Evolutionary conservation across 73 alveolate genomes (phyloP), one percentile per base, ranked within the genome.

Genomic region (Paramecium bursaria): DNA sequence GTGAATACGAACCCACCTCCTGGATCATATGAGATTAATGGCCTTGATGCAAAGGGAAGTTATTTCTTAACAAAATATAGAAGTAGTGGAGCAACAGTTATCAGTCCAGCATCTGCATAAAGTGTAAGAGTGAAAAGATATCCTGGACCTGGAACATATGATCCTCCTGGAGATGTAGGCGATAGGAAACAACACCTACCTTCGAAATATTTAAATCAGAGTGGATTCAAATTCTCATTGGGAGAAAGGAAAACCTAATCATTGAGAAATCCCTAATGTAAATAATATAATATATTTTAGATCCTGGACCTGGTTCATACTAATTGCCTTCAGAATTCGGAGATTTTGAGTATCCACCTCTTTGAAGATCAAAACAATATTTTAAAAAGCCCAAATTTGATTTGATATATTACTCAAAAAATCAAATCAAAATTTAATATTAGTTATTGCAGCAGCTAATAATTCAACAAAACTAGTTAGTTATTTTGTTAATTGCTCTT

Each of bases 401-500:
- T n/a, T n/a, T n/a, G n/a, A n/a, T n/a, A n/a, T n/a, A n/a, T n/a
- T n/a, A n/a, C n/a, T n/a, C n/a, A n/a, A n/a, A n/a, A n/a, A n/a
- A n/a, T 67, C 33, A 35, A 67, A 67, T 67, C 82, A 67, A 23
- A 67, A 67, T 67, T 47, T 67, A 21, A 67, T 67, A 67, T 67
- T 67, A 67, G 42, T 25, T 57, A 67, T 39, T 22, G 82, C 82
- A 17, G 82, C 53, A n/a, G 44, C 55, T 14, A 67, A 39, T 3
- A 67, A 39, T 19, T 67, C 82, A 31, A 67, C 55, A 42, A 67
- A 67, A 35, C 44, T 23, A 15, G 82, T 47, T 4, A 67, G 57
- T 54, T 79, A 44, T 79, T 44, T 79, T 3, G 89, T 53, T 35
- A 79, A 30, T 3, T 80, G 75, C 42, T 79, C 89, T 79, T 79